Evolutionary conservation across 140 eudicot genomes (phyloP).

Genomic region (Ambrosia hybrid): DNA sequence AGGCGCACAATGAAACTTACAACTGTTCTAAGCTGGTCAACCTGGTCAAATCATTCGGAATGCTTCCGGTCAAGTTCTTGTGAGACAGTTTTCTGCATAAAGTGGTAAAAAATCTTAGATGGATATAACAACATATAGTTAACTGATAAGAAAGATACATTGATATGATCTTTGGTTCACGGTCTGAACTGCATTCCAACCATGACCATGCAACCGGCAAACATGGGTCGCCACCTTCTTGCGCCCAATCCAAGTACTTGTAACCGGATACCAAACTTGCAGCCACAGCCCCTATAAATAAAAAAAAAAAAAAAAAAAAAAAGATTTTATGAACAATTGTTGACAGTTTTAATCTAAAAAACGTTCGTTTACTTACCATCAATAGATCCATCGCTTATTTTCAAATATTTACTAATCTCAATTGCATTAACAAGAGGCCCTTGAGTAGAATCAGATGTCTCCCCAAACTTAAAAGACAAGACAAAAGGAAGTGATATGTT

Average conservation of each 20-base stretch:
- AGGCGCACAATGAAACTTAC: constrained; percentile 50
- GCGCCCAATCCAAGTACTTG: constrained; percentile 71
- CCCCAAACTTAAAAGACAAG: constrained; percentile 66
- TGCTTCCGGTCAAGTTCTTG: constrained; percentile 75
- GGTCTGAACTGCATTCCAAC: constrained; percentile 81
- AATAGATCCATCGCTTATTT: constrained; percentile 59
- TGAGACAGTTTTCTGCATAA: constrained; percentile 66
- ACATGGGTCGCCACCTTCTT: constrained; percentile 99
- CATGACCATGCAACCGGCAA: constrained; percentile 95
- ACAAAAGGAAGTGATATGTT: constrained; percentile 86
- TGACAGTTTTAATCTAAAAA: not conserved
- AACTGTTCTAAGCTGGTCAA: constrained; percentile 70
- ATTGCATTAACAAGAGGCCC: constrained; percentile 96
- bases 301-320: not conserved
- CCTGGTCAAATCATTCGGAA: constrained; percentile 70
- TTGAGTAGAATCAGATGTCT: constrained; percentile 72
- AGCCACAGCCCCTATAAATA: constrained; percentile 50
- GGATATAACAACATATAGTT: no score
- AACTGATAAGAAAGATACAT: constrained; percentile 38
- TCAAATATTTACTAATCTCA: constrained; percentile 80
- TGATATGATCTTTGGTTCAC: constrained; percentile 63
- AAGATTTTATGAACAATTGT: not conserved
- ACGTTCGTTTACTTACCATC: constrained; percentile 61
- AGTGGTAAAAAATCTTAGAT: constrained; percentile 14
- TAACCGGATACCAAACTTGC: constrained; percentile 58